Base-by-base conservation (phyloP, 345 rosid genomes). In the Toxicodendron radicans region DNA sequence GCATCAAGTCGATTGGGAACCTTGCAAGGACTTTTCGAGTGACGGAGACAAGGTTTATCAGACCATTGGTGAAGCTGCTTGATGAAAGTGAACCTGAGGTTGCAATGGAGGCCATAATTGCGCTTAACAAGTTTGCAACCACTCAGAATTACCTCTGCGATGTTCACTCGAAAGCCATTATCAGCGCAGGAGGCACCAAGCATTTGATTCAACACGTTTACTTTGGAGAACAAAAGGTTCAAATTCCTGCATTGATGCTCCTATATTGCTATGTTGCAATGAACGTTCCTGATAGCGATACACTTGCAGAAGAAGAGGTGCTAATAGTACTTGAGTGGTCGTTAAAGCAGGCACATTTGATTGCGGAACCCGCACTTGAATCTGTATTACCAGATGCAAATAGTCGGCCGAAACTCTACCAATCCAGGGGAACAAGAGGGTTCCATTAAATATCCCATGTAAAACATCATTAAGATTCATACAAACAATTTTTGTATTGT, bases 11-110 rank as follows among this genome's bases (percentile, higher is more conserved):
- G 8, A 82, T 90, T 0, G 97, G 97, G n/a, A 83, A 84, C 84
- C 82, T 90, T n/a, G 91, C 92, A 2, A 83, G 97, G 84, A 89
- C 92, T 21, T 91, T 91, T 64, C 88, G 97, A 10, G 94, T 91
- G 10, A 84, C 94, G 0, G 92, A 92, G 59, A 88, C 87, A 2
- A 76, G 92, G 61, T 72, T 90, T 62, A 82, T 92, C 10, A 84
- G 75, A 33, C 97, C 94, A 5, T 60, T 92, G 66, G 97, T 90
- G 77, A 85, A 82, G 75, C 83, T 92, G 56, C 87, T 90, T 1
- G 94, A 90, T 27, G 94, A 87, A 81, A 85, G 83, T 58, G 91
- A 87, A 64, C 75, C 91, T 0, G 91, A 86, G 64, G 66, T 88
- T 11, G 49, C 83, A 13, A 86, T 80, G 87, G 97, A 92, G 81